Evolutionary conservation across 2,329 filamentous ascomycete genomes (phyloP).

Genomic region (Epichloe sibirici): DNA sequence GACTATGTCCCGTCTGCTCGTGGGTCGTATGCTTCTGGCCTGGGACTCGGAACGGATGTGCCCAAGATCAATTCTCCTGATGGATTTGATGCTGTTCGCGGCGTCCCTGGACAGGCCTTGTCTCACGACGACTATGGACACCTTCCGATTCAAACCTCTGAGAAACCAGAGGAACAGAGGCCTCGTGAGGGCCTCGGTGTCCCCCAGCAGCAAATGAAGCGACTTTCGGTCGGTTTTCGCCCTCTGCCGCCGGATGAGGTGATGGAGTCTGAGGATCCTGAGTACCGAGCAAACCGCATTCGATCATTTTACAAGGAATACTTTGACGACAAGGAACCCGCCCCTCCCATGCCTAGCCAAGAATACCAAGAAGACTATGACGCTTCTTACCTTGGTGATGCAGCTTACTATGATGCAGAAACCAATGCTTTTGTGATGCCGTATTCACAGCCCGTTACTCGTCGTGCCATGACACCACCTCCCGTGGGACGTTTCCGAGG

Average conservation of each 20-base stretch:
- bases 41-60: constrained; percentile 24
- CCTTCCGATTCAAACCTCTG: constrained; percentile 18
- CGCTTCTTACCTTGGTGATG: constrained; percentile 55
- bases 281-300: constrained; percentile 89
- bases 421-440: constrained; percentile 64
- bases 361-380: constrained; percentile 69
- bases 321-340: constrained; percentile 65
- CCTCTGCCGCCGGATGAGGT: constrained; percentile 81
- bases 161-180: constrained; percentile 23
- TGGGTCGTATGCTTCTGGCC: constrained; percentile 19
- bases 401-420: constrained; percentile 53
- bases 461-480: constrained; percentile 92
- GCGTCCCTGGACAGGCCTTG: constrained; percentile 3
- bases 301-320: constrained; percentile 99
- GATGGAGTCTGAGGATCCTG: constrained; percentile 71
- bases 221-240: constrained; percentile 61
- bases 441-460: constrained; percentile 72
- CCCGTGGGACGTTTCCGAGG: constrained; percentile 43
- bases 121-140: constrained; percentile 10
- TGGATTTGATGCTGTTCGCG: constrained; percentile 6
- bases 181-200: constrained; percentile 33
- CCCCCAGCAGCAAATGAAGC: constrained; percentile 41
- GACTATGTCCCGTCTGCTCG: constrained; percentile 14
- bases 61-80: constrained; percentile 18
- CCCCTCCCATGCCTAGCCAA: constrained; percentile 27